These are phyloP conservation scores for Phytophthora cactorum DNA, from an alignment of 352 stramenopile species.

Conservation along the genomic window DNA sequence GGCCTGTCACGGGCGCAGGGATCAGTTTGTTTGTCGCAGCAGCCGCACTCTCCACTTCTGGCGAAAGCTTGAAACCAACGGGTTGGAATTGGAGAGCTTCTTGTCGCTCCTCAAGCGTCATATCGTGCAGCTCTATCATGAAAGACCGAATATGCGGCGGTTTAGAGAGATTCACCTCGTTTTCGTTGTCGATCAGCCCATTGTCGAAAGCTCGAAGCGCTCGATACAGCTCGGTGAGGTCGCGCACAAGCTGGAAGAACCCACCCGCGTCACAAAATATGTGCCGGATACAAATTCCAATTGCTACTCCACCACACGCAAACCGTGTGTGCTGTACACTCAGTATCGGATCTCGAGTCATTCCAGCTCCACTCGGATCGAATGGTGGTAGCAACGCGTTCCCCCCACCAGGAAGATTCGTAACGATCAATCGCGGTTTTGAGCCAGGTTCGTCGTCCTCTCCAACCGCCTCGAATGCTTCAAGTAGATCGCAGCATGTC, in stretches of 20 bases:
- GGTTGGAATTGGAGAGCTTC: constrained; percentile 12
- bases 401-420: constrained; percentile 27
- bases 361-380: constrained; percentile 5
- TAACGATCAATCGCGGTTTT: constrained; percentile 20
- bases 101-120: constrained; percentile 7
- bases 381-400: constrained; percentile 31
- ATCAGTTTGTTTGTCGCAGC: not conserved
- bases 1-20: constrained; percentile 10
- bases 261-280: constrained; percentile 27
- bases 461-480: constrained; percentile 12
- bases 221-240: constrained; percentile 30
- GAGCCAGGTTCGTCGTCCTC: constrained; percentile 19
- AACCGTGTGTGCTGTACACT: constrained; percentile 33
- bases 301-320: constrained; percentile 24
- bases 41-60: not conserved
- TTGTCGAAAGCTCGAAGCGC: not conserved
- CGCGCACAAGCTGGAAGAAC: constrained; percentile 32
- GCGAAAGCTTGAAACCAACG: constrained; percentile 10
- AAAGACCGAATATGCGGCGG: constrained; percentile 7
- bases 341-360: constrained; percentile 23
- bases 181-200: not conserved
- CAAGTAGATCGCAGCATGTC: constrained; percentile 11
- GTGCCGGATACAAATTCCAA: constrained; percentile 26
- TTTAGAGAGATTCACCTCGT: constrained; percentile 7
- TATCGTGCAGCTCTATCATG: constrained; percentile 13